Evolutionary conservation across 768 basidiomycete species (phyloP).

Genomic region (Terana coerulea): DNA sequence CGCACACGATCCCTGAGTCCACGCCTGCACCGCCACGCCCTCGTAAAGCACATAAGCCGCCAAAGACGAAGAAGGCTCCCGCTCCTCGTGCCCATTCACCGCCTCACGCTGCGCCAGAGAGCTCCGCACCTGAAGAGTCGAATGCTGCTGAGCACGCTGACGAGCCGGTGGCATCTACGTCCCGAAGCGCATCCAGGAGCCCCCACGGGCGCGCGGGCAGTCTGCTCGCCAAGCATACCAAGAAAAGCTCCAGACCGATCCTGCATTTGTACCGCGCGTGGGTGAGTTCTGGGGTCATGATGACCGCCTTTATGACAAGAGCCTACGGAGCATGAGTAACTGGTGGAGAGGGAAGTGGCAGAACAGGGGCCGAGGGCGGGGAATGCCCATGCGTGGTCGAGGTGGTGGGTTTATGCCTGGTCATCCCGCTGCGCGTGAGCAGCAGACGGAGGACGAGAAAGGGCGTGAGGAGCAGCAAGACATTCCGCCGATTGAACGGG

Average conservation of each 20-base stretch:
- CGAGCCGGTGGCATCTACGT: slow-evolving; percentile 37
- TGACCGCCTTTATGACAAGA: slow-evolving; percentile 82
- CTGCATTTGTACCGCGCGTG: slow-evolving; percentile 85
- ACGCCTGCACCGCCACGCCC: slow-evolving; percentile 16
- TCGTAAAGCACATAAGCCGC: slow-evolving; percentile 24
- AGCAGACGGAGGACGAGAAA: slow-evolving; percentile 14
- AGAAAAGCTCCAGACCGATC: slow-evolving; percentile 75
- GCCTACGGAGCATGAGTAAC: slow-evolving; percentile 73
- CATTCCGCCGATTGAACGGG: slow-evolving; percentile 58
- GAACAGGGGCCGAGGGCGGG: slow-evolving; percentile 62
- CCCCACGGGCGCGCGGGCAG: slow-evolving; percentile 43
- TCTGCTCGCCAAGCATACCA: slow-evolving; percentile 85
- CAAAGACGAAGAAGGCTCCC: slow-evolving; percentile 31
- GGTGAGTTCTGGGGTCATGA: slow-evolving; percentile 96
- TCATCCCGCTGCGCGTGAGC: slow-evolving; percentile 7
- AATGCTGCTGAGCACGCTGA: slow-evolving; percentile 17
- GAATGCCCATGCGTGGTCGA: slow-evolving; percentile 45
- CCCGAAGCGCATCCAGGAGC: slow-evolving; percentile 28
- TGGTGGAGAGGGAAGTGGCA: slow-evolving; percentile 88
- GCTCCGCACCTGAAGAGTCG: slow-evolving; percentile 23
- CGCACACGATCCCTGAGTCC: slow-evolving; percentile 28
- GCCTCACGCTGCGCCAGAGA: slow-evolving; percentile 29
- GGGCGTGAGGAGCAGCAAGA: slow-evolving; percentile 17
- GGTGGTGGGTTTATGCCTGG: slow-evolving; percentile 42
- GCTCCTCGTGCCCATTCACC: too few species aligned